phyloP scores from a whole-genome alignment of 1,284 basidiomycete genomes.

The Puccinia coronata region DNA sequence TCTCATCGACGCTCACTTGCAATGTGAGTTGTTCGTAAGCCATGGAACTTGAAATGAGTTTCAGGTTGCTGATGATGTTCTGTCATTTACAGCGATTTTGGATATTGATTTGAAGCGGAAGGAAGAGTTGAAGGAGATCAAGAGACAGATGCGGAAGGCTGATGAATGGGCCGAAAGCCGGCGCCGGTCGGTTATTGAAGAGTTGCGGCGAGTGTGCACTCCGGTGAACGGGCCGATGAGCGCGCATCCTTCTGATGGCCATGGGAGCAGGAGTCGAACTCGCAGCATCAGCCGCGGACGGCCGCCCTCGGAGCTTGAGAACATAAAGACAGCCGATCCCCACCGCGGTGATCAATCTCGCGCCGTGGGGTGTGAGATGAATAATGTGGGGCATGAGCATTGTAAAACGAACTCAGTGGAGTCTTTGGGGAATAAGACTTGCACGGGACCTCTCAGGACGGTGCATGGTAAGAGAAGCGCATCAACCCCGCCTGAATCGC shows the following conservation, averaged over 20 bases:
- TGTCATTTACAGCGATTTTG: slow-evolving; percentile 21
- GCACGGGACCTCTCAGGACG: background rate
- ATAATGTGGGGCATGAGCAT: background rate
- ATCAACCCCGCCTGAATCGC: slow-evolving; percentile 22
- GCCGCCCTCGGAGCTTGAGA: background rate
- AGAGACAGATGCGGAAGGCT: slow-evolving; percentile 28
- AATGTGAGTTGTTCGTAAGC: slow-evolving; percentile 9
- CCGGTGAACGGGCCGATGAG: background rate
- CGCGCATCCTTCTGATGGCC: background rate
- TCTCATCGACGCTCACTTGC: slow-evolving; percentile 37
- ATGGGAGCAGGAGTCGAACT: background rate
- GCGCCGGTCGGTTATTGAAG: slow-evolving; percentile 24
- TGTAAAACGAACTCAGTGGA: background rate
- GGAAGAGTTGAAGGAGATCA: slow-evolving; percentile 36
- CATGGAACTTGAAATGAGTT: background rate
- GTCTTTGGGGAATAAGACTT: background rate
- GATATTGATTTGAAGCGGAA: slow-evolving; percentile 31
- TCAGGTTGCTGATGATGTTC: background rate
- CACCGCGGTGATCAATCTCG: background rate
- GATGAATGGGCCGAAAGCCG: slow-evolving; percentile 41
- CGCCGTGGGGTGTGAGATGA: background rate
- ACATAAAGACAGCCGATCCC: background rate
- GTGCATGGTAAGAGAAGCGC: background rate
- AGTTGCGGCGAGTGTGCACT: slow-evolving; percentile 22
- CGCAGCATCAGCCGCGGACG: slow-evolving; percentile 2